phyloP scores from a whole-genome alignment of 208 protist genomes.

The Trypanosoma grayi region DNA sequence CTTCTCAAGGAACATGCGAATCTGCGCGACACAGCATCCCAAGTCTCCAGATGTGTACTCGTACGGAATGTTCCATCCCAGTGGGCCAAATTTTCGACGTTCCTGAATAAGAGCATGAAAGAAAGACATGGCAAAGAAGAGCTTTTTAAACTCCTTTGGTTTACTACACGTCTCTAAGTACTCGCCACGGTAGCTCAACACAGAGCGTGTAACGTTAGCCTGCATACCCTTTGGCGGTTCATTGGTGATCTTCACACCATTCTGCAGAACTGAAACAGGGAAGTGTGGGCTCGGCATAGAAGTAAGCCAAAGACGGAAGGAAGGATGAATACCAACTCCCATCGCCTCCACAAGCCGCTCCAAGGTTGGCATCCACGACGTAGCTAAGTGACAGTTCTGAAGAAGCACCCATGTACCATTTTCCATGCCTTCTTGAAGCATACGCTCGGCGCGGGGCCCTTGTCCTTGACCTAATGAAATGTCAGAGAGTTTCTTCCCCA shows the following conservation, averaged over 20 bases:
- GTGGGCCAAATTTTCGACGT: constrained; percentile 97
- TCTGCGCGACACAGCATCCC: constrained; percentile 89
- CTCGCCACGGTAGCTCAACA: constrained; percentile 77
- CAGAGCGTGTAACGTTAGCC: constrained; percentile 93
- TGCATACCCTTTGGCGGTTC: constrained; percentile 98
- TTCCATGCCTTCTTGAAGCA: constrained; percentile 93
- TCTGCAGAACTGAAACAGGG: constrained; percentile 98
- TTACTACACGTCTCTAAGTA: constrained; percentile 90
- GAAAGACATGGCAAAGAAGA: constrained; percentile 97
- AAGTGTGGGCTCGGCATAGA: constrained; percentile 97
- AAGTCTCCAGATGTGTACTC: constrained; percentile 98
- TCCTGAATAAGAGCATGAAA: constrained; percentile 98
- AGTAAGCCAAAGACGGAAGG: constrained; percentile 98
- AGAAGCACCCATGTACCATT: constrained; percentile 96
- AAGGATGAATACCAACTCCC: constrained; percentile 87
- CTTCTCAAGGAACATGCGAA: constrained; percentile 96
- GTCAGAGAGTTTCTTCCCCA: constrained; percentile 93
- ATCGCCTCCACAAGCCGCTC: constrained; percentile 96
- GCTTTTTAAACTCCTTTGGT: constrained; percentile 90
- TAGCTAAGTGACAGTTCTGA: constrained; percentile 98
- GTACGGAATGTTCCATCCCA: constrained; percentile 99
- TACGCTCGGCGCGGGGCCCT: constrained; percentile 94
- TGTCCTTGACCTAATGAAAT: constrained; percentile 98
- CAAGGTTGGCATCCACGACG: constrained; percentile 97
- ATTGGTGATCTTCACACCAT: constrained; percentile 99